Evolutionary conservation across 2,329 filamentous ascomycete species (phyloP), one percentile per base, ranked within the genome.

Genomic region (Byssoonygena ceratinophila): DNA sequence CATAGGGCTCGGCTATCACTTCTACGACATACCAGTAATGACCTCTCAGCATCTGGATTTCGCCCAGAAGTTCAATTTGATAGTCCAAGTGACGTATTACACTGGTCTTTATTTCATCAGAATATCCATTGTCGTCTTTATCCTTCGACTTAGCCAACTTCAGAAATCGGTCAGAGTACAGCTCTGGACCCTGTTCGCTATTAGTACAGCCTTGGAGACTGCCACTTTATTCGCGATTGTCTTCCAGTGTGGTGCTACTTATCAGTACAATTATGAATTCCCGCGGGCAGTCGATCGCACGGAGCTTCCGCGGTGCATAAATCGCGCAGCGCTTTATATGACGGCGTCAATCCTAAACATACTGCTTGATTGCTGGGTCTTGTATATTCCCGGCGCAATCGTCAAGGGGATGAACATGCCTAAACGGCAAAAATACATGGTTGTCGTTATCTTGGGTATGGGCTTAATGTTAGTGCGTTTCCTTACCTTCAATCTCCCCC

Each of bases 231-330:
- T 72, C 37, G 64, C 62, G 0, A 65, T 65, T 6, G 40, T 71
- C 1, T 69, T 74, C 45, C 70, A 74, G 49, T 73, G 70, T 53
- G 61, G 70, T 54, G 60, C 59, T 8, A 70, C 70, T 0, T 57
- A 72, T 27, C 57, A 61, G 4, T 60, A 59, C 27, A 63, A 63
- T 44, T 73, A 69, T 64, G 56, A 68, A 4, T 52, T 37, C 25
- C 27, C 48, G 8, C 5, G 20, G 5, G 34, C 11, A 12, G 14
- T 53, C 22, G 46, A 51, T 9, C 23, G 22, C 12, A 8, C 2
- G 3, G 12, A 22, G 7, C 3, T 16, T 7, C 22, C 12, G 2
- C 34, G 45, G 18, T 74, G 72, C 37, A 62, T 74, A 36, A 56
- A 66, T 9, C 58, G 59, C 39, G 16, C 34, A 9, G 53, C 57